These are phyloP conservation scores for Zoysia japonica DNA, from an alignment of 176 grass and related monocot genomes.

Conservation along the genomic window DNA sequence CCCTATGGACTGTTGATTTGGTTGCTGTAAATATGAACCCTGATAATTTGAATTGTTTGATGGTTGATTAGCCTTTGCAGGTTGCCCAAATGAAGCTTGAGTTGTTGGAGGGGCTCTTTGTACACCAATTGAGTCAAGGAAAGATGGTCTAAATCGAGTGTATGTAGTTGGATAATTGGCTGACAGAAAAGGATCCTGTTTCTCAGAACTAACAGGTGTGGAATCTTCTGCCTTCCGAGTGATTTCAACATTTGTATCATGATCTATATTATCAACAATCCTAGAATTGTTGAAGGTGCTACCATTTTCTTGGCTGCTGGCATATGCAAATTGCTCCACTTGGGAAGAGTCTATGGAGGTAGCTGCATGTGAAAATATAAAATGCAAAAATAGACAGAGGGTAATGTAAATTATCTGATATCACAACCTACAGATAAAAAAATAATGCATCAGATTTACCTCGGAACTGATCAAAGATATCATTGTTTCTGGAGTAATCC, in stretches of 20 bases:
- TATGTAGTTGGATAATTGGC: slow-evolving; percentile 58
- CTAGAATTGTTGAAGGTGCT: slow-evolving; percentile 35
- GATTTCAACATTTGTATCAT: slow-evolving; percentile 43
- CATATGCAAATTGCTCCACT: slow-evolving; percentile 39
- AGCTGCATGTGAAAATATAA: slow-evolving; percentile 21
- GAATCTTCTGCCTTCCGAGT: slow-evolving; percentile 35
- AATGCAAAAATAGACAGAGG: slow-evolving; percentile 18
- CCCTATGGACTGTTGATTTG: slow-evolving; percentile 40
- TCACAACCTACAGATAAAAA: background rate
- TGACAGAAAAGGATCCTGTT: slow-evolving; percentile 52
- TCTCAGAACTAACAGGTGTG: slow-evolving; percentile 50
- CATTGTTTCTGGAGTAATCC: slow-evolving; percentile 38
- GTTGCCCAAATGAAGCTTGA: slow-evolving; percentile 37
- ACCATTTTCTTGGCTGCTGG: slow-evolving; percentile 31
- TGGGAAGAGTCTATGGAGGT: slow-evolving; percentile 47
- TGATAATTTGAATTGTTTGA: slow-evolving; percentile 47
- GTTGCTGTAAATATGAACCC: slow-evolving; percentile 42
- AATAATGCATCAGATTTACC: slow-evolving; percentile 39
- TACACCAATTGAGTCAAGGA: slow-evolving; percentile 90
- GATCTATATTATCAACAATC: slow-evolving; percentile 42
- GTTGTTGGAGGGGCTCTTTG: slow-evolving; percentile 53
- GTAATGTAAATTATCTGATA: slow-evolving; percentile 20
- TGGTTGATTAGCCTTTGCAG: slow-evolving; percentile 44
- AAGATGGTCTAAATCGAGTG: slow-evolving; percentile 64
- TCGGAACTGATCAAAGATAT: slow-evolving; percentile 48